These are phyloP conservation scores for Sporothrix pseudoabietina DNA, from an alignment of 2,329 filamentous ascomycete genomes.

Conservation along the genomic window DNA sequence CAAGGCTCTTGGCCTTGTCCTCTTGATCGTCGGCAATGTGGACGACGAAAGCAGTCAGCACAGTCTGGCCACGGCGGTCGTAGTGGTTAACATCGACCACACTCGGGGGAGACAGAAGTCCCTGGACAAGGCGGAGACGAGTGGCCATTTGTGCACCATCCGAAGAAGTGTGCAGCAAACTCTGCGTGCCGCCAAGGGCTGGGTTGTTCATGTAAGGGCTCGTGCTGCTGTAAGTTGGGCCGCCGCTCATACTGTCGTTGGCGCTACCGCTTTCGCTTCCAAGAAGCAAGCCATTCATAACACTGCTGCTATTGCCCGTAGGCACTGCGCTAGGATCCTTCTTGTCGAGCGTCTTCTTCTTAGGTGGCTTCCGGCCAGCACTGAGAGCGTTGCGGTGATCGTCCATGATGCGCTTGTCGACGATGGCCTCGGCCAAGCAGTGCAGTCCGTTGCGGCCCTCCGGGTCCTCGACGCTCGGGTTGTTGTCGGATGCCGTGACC, in stretches of 20 bases:
- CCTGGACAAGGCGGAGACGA: slow-evolving; percentile 38
- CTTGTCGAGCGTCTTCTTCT: slow-evolving; percentile 47
- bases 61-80: slow-evolving; percentile 55
- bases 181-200: neutral
- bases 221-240: neutral
- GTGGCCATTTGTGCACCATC: slow-evolving; percentile 37
- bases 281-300: slow-evolving; percentile 31
- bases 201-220: slow-evolving; percentile 25
- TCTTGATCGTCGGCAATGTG: slow-evolving; percentile 55
- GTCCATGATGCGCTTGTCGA: slow-evolving; percentile 46
- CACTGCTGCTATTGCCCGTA: slow-evolving; percentile 18
- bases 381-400: slow-evolving; percentile 42
- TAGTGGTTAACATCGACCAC: slow-evolving; percentile 56
- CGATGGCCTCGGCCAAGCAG: slow-evolving; percentile 58
- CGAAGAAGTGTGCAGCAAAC: slow-evolving; percentile 32
- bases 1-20: slow-evolving; percentile 50
- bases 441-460: slow-evolving; percentile 60
- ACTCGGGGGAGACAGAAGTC: slow-evolving; percentile 43
- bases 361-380: slow-evolving; percentile 36
- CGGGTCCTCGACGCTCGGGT: slow-evolving; percentile 45
- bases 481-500: slow-evolving; percentile 42
- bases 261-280: slow-evolving; percentile 27
- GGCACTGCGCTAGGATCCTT: slow-evolving; percentile 32
- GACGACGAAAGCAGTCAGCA: slow-evolving; percentile 58
- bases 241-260: neutral